Base-by-base conservation (phyloP, 352 stramenopile species). In the Globisporangium abappressorium region DNA sequence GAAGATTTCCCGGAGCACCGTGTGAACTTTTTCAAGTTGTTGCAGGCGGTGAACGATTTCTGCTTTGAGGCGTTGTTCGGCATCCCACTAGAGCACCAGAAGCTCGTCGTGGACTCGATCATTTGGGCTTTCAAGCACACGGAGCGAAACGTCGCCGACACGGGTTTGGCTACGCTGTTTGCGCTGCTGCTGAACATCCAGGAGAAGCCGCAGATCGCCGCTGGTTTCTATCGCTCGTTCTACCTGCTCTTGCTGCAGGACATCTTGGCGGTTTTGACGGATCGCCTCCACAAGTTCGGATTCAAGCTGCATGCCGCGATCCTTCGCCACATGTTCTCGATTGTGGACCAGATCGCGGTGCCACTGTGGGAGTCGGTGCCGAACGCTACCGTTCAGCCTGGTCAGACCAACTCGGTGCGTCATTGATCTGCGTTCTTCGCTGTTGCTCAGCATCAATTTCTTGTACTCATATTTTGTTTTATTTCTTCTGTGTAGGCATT, bases 41-140 rank as follows among this genome's bases (percentile, higher is more conserved):
- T 99, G 30, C 94, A 96, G 70, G 92, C 92, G 7, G 91, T 98
- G 53, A 98, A 98, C 64, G 88, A 95, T 49, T 97, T 99, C 72
- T 99, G 96, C 73, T 99, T 99, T 66, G 84, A 97, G 57, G 93
- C 96, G 49, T 83, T 99, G 51, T 99, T 99, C 78, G 96, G 90
- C 62, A 98, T 99, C 57, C 95, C 97, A 24, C 78, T 93, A 36
- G 95, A 98, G 65, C 94, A 99, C 68, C 97, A 99, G 78, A 99
- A 99, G 80, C 87, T 99, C 22, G 96, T 99, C 20, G 93, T 99
- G 24, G 97, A 99, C 81, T 97, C 93, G 57, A 96, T 99, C 69
- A 98, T 99, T 59, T 99, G 98, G 98, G 98, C 97, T 11, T 99
- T 99, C 82, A 99, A 99, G 83, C 98, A 99, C 78, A 99, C 97